Evolutionary conservation across 176 grass and related monocot species (phyloP), one percentile per base, ranked within the genome.

Genomic region (Miscanthus lutarioriparius): DNA sequence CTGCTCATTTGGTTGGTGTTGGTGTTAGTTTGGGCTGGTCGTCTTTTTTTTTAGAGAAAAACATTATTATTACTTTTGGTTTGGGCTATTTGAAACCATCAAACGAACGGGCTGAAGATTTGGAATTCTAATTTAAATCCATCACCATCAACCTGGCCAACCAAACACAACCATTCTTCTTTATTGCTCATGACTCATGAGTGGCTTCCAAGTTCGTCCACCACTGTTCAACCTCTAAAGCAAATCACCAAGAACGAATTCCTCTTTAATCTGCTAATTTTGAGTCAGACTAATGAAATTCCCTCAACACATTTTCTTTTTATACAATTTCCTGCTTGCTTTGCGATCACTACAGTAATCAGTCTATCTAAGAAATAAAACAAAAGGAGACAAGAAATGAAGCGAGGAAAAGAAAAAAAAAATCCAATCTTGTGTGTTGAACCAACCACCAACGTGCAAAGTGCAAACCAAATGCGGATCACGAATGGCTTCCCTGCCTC

Each of bases 171-270:
- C 39, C 41, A 35, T 64, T 39, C 3, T 88, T 49, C 40, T 25
- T 84, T 79, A 61, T 61, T 23, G 56, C 8, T 72, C 33, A n/a
- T 58, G 22, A 9, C 4, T 32, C 47, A 70, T 47, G 79, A 86
- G 88, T 90, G 75, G 45, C 79, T 90, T 90, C 88, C 56, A 90
- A 82, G 88, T 83, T 78, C 23, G n/a, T 23, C 22, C 44, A 67
- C 12, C 54, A 26, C 22, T 70, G 17, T 12, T 88, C 41, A 49
- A 75, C 69, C 75, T 89, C 17, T 27, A 16, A 26, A 77, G 54
- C 83, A 82, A 72, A 86, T 64, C 20, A 35, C 37, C 38, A 51
- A 77, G 22, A 83, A 88, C n/a, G 6, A 48, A 25, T 80, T 11
- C 41, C 2, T 65, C 8, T 5, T 15, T 76, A 62, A 28, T 53